Base-by-base conservation (phyloP, 2,329 filamentous ascomycete genomes). In the Penicillium sp. region DNA sequence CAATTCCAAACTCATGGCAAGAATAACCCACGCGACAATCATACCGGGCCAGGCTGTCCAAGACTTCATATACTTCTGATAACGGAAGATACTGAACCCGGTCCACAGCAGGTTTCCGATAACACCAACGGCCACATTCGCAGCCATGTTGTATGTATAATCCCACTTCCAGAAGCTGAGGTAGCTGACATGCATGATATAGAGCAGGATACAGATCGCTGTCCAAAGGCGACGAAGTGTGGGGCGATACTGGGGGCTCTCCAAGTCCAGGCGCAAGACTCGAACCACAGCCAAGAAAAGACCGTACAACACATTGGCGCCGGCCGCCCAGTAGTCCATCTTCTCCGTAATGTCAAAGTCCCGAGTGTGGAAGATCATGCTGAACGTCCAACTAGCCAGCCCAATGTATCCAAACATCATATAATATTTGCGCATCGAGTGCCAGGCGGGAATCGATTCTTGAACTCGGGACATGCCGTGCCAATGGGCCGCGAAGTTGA, bases 131-230 rank as follows among this genome's bases (percentile, higher is more conserved):
- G 85, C 87, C 22, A 99, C 91, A 72, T 98, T 99, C 56, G 93
- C 95, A 1, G 90, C 88, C 93, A 99, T 98, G 76, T 99, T 99
- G 81, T 99, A 99, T 5, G 90, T 91, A 76, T 99, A 99, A 78
- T 98, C 91, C 91, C 95, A 99, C 19, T 84, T 83, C 83, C 93
- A 91, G 69, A 92, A 87, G 73, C 90, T 92, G 58, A 99, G 84
- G 76, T 97, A 99, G 50, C 82, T 85, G 53, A 97, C 88, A 75
- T 99, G 95, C 58, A 85, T 81, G 28, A 84, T 73, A 77, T 96
- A 99, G 56, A 96, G 79, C 15, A 79, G 66, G 28, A 86, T 75
- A 75, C 95, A 99, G 8, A 91, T 68, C 13, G 83, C 72, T 0
- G 92, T 93, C 94, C 93, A 98, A 24, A 86, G 74, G 51, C 90